Evolutionary conservation across 495 filamentous ascomycete species (phyloP).

Genomic region (Xylona heveae): DNA sequence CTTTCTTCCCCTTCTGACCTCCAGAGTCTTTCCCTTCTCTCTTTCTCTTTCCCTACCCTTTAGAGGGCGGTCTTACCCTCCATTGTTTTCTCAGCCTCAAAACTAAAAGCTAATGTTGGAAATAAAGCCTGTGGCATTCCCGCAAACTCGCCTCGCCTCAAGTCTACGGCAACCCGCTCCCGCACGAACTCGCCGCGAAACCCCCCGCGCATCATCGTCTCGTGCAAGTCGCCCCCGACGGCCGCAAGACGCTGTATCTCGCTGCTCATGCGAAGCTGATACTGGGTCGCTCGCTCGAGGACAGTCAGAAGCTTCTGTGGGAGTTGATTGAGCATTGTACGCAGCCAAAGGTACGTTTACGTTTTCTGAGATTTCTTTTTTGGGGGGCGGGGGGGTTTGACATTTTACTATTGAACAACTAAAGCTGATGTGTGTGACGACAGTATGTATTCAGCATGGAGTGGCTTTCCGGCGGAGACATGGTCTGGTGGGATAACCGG

Average conservation of each 20-base stretch:
- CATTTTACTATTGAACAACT: no score
- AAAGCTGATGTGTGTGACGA: no score
- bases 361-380: no score
- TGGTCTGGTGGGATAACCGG: constrained; percentile 13
- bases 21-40: no score
- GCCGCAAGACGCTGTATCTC: constrained; percentile 10
- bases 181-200: constrained; percentile 10
- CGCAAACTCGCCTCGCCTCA: constrained; percentile 9
- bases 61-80: no score
- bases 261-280: constrained; percentile 10
- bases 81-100: no score
- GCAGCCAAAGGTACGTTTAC: constrained; percentile 7
- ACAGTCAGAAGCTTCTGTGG: constrained; percentile 10
- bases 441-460: constrained; percentile 13
- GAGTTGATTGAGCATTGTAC: constrained; percentile 11
- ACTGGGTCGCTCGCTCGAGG: constrained; percentile 6
- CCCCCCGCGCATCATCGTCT: constrained; percentile 10
- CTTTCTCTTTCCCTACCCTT: no score
- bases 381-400: no score
- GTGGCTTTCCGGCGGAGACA: constrained; percentile 9
- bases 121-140: constrained; percentile 9
- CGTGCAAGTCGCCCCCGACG: constrained; percentile 9
- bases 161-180: constrained; percentile 9
- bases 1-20: no score
- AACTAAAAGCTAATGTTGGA: background rate